These are phyloP conservation scores for Alternaria conjuncta DNA, from an alignment of 2,329 filamentous ascomycete genomes.

Conservation along the genomic window DNA sequence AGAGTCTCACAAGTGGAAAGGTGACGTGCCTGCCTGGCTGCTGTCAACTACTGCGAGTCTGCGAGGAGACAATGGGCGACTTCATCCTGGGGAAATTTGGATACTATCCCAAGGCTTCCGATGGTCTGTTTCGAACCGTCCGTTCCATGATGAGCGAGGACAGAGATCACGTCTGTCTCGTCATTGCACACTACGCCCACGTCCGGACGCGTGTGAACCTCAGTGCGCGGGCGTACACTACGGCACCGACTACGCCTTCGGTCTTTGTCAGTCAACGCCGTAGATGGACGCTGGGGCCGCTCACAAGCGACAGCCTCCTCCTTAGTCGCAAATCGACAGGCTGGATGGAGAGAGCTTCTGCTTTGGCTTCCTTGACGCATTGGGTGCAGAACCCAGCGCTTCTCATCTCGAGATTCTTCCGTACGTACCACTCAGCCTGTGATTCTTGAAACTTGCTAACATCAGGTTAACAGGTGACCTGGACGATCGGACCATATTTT, in stretches of 20 bases:
- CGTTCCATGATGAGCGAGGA: constrained; percentile 10
- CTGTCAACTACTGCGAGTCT: constrained; percentile 2
- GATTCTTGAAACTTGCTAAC: not conserved
- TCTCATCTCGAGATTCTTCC: not conserved
- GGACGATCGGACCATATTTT: not conserved
- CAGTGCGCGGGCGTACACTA: constrained; percentile 5
- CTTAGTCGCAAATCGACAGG: constrained; percentile 3
- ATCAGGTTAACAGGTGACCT: not conserved
- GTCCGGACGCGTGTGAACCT: constrained; percentile 5
- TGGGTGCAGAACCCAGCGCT: constrained; percentile 3
- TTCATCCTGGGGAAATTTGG: constrained; percentile 2
- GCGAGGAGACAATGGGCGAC: constrained; percentile 4
- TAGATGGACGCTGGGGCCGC: constrained; percentile 9
- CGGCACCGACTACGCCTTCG: not conserved
- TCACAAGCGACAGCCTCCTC: constrained; percentile 7
- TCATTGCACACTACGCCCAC: constrained; percentile 1
- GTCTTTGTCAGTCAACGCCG: constrained; percentile 10
- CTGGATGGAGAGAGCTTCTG: constrained; percentile 4
- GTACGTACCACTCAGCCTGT: not conserved
- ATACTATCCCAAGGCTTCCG: constrained; percentile 1
- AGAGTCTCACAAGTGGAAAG: constrained; percentile 6
- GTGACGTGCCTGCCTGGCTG: constrained; percentile 10
- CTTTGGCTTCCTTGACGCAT: not conserved
- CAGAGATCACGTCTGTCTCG: constrained; percentile 10
- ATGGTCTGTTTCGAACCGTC: constrained; percentile 8